phyloP scores from a whole-genome alignment of 1,284 basidiomycete species.

The Leccinum subrobustum region DNA sequence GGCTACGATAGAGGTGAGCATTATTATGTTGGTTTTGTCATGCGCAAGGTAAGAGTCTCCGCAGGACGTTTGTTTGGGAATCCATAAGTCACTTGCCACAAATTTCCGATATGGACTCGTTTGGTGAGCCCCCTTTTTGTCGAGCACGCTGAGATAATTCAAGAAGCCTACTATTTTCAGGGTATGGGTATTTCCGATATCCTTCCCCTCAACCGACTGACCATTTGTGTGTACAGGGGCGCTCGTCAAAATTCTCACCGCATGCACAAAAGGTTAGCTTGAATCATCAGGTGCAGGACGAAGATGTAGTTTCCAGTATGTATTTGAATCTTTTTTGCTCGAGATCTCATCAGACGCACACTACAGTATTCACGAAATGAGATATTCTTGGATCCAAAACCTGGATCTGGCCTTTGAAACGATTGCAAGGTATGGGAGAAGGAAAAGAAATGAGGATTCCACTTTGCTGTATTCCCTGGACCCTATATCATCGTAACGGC shows the following conservation, averaged over 20 bases:
- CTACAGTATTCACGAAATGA: constrained; percentile 43
- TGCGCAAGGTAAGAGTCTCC: neutral
- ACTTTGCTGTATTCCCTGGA: neutral
- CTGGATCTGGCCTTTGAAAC: neutral
- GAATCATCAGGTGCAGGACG: constrained; percentile 85
- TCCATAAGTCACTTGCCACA: constrained; percentile 85
- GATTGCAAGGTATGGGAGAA: neutral
- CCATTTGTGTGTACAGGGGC: constrained; percentile 54
- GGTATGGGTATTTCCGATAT: constrained; percentile 18
- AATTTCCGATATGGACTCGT: constrained; percentile 94
- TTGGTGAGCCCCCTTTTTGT: constrained; percentile 53
- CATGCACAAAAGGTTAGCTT: constrained; percentile 94
- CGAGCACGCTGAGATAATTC: neutral
- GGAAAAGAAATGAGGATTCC: neutral
- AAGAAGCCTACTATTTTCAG: constrained; percentile 6
- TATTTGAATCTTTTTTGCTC: constrained; percentile 17
- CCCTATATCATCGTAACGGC: too few relatives aligned
- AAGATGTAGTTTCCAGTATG: constrained; percentile 92
- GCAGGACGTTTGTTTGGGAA: constrained; percentile 85
- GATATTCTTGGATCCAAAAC: neutral
- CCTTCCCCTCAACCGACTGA: constrained; percentile 19
- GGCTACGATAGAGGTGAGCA: constrained; percentile 82
- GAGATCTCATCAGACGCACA: neutral
- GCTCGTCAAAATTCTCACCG: constrained; percentile 87
- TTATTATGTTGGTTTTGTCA: neutral